Base-by-base conservation (phyloP, 1,139 yeast genomes). In the Maudiozyma humilis region DNA sequence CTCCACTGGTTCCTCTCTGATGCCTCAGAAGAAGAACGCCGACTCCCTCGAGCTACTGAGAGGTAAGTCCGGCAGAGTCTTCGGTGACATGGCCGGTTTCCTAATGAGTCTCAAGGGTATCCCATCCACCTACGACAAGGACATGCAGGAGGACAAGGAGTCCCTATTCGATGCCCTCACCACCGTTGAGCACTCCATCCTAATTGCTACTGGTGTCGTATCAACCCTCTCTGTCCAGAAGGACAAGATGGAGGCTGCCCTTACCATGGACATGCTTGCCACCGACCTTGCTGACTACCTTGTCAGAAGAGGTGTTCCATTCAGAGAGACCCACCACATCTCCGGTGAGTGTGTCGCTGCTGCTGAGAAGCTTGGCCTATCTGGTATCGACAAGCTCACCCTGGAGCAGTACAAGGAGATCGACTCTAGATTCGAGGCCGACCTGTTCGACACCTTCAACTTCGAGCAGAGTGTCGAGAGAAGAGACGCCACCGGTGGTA, bases 11-110 rank as follows among this genome's bases (percentile, higher is more conserved):
- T 87, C 96, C 5, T 87, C 96, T 36, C 75, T 91, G 62, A 91
- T 91, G 99, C 99, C 99, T 20, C 98, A 93, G 67, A 91, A 91
- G 79, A 93, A 91, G 69, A 91, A 91, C 69, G 96, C 98, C 2
- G 99, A 91, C 64, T 85, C 96, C 33, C 73, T 91, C 54, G 99
- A 91, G 69, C 73, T 91, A 51, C 75, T 93, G 61, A 78, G 99
- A 68, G 99, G 99, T 47, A 91, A 91, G 69, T 82, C 94, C 16
- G 99, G 99, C 44, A 82, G 99, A 65, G 95, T 88, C 16, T 89
- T 91, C 60, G 99, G 99, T 62, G 82, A 87, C 34, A 71, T 93
- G 51, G 78, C 96, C 25, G 99, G 99, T 1, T 91, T 91, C 70
- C 74, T 91, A 75, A 91, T 91, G 96, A 79, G 95, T 14, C 72